Evolutionary conservation across 2,329 filamentous ascomycete species (phyloP), one percentile per base, ranked within the genome.

Genomic region (Hypoxylon sp.): DNA sequence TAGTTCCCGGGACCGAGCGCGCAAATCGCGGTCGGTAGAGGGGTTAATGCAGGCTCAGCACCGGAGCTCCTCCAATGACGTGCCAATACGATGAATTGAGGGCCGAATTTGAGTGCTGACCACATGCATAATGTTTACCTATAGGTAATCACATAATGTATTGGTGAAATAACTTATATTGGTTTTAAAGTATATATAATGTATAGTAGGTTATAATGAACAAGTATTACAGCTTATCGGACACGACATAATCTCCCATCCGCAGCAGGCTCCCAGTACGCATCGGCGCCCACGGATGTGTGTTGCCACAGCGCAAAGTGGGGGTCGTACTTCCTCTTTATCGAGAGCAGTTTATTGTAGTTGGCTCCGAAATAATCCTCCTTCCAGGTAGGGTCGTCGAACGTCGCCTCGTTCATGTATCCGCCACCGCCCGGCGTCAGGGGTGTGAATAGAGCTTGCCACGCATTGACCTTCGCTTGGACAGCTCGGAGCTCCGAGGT

Each of bases 311-410:
- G 27, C 7, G 46, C 30, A 8, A 46, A 58, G 5, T 53, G 27
- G 8, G 79, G 71, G 73, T 83, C 83, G 71, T 80, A 83, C 46
- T 75, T 79, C 35, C 78, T 69, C 76, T 85, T 85, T 11, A 85
- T 74, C 0, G 11, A 33, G 17, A 77, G 44, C 46, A 81, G 64
- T 3, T 37, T 60, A 1, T 64, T 64, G 61, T 81, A 81, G 53
- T 79, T 80, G 1, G 27, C 67, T 2, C 80, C 80, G 59, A 74
- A 81, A 64, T 79, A 81, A 2, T 62, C 65, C 7, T 74, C 44
- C 61, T 78, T 66, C 65, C 72, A 81, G 20, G 77, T 60, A 0
- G 71, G 70, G 37, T 79, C 68, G 42, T 74, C 74, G 14, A 79
- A 80, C 66, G 81, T 80, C 0, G 78, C 81, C 72, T 85, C 82